Evolutionary conservation across 177 flowering plant species (phyloP), one percentile per base, ranked within the genome.

Genomic region (Vitis hybrid): DNA sequence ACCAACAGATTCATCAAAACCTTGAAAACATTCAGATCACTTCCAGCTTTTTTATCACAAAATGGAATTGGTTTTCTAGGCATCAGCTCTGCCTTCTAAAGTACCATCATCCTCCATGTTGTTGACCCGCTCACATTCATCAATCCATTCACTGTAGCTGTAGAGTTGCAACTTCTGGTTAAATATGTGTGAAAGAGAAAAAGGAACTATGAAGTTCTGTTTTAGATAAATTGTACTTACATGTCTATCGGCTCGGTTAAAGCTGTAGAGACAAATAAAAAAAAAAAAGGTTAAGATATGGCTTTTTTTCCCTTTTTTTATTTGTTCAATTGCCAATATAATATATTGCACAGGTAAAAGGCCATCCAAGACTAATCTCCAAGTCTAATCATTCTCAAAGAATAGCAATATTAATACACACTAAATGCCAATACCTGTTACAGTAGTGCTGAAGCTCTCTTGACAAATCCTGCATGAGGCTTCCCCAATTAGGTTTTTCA

Each of bases 61-160:
- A 24, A 24, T 24, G 28, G 28, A 24, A 24, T 53, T 11, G 9
- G 19, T 15, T 22, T 49, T 61, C 49, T 20, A 44, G 22, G 65
- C 54, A 15, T 54, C 11, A 56, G 7, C 52, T 13, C 28, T 52
- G 19, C 24, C 70, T 59, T 68, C 73, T 68, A 73, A 74, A 24
- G 67, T 84, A 59, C 68, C 94, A 33, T 85, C 97, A 59, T 91
- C 92, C 75, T 88, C 94, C n/a, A 78, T 77, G 76, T 70, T 87
- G 82, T 91, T 92, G 17, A 89, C 97, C 52, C 90, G 82, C 62
- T 92, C 97, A 59, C 94, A 90, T 73, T 90, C 97, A 64, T 90
- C 97, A 12, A 90, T 92, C 94, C 97, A 92, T 78, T 90, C 92
- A 61, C 94, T 92, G 28, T 91, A 89, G 67, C 92, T 89, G 88